Percentiles rank a stretch among this genome's conserved stretches.
These are phyloP conservation scores for Aspergillus hortae DNA, from an alignment of 2,329 filamentous ascomycete genomes.

Conservation along the genomic window DNA sequence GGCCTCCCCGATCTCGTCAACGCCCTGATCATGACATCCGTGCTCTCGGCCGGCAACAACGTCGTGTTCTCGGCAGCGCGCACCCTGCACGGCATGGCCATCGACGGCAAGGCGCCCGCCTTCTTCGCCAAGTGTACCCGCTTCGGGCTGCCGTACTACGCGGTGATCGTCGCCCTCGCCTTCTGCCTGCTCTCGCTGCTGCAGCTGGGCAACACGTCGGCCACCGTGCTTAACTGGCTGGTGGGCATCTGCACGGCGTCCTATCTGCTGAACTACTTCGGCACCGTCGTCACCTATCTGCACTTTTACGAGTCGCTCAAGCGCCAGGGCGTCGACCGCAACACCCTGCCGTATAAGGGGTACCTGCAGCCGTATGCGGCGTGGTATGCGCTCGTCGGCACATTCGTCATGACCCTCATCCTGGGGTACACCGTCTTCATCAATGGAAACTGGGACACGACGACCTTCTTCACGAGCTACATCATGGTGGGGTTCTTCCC, in stretches of 20 bases:
- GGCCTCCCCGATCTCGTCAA: slow-evolving; percentile 66
- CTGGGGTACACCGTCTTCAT: slow-evolving; percentile 71
- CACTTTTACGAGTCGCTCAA: slow-evolving; percentile 65
- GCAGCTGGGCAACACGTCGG: slow-evolving; percentile 61
- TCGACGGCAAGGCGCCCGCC: slow-evolving; percentile 59
- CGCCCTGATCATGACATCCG: slow-evolving; percentile 63
- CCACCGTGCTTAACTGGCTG: slow-evolving; percentile 56
- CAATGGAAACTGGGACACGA: slow-evolving; percentile 58
- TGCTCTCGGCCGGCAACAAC: slow-evolving; percentile 63
- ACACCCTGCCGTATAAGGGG: slow-evolving; percentile 33
- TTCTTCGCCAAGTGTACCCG: slow-evolving; percentile 49
- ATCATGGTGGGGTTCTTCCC: slow-evolving; percentile 63
- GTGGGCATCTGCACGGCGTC: slow-evolving; percentile 27
- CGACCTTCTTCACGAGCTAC: slow-evolving; percentile 69
- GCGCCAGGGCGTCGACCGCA: slow-evolving; percentile 63
- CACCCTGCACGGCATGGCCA: slow-evolving; percentile 61
- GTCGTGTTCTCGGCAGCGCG: slow-evolving; percentile 62
- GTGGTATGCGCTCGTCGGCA: slow-evolving; percentile 61
- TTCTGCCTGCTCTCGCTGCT: slow-evolving; percentile 69
- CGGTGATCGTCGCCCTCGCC: slow-evolving; percentile 59
- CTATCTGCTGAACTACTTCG: slow-evolving; percentile 39
- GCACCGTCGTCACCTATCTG: slow-evolving; percentile 66
- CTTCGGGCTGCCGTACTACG: slow-evolving; percentile 66
- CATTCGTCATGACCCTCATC: slow-evolving; percentile 65
- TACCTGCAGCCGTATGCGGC: slow-evolving; percentile 50